Conservation (phyloP, 2,329 filamentous ascomycete genomes). For the Hypoxylon sp. region DNA sequence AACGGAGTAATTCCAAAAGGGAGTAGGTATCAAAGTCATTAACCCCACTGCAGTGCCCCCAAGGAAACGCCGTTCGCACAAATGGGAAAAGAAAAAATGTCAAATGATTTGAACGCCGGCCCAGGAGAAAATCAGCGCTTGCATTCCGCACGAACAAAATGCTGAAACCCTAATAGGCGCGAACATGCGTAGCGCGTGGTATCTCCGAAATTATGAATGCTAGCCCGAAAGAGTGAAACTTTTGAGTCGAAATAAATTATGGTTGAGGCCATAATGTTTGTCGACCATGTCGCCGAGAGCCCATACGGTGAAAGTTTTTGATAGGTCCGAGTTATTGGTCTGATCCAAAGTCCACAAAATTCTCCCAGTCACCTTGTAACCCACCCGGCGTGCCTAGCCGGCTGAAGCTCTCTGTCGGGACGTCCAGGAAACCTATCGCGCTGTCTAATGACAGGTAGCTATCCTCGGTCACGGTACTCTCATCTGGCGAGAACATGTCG, state of each 20-base stretch:
- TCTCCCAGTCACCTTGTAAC: slow-evolving; percentile 46
- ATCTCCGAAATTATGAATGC: slow-evolving; percentile 10
- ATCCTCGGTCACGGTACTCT: slow-evolving; percentile 14
- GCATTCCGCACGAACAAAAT: slow-evolving; percentile 27
- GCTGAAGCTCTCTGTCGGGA: slow-evolving; percentile 31
- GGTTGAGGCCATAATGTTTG: slow-evolving; percentile 9
- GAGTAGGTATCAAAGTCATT: not conserved
- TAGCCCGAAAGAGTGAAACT: slow-evolving; percentile 2
- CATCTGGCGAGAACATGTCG: slow-evolving; percentile 10
- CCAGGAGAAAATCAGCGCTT: slow-evolving; percentile 28
- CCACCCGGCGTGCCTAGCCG: slow-evolving; percentile 42
- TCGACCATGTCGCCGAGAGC: not conserved
- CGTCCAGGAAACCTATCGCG: slow-evolving; percentile 26
- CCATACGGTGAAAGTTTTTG: not conserved
- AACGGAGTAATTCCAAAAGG: slow-evolving; percentile 1
- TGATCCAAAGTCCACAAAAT: slow-evolving; percentile 49
- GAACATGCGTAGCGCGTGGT: slow-evolving; percentile 23
- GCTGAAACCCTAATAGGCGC: slow-evolving; percentile 31
- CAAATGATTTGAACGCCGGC: slow-evolving; percentile 16
- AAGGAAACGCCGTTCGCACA: not conserved
- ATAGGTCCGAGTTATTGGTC: slow-evolving; percentile 40
- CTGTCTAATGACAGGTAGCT: slow-evolving; percentile 34
- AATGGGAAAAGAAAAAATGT: not conserved
- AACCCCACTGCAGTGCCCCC: not conserved
- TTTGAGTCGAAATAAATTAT: slow-evolving; percentile 3